Conservation (phyloP, 73 alveolate genomes). For the Diophrys sp. region DNA sequence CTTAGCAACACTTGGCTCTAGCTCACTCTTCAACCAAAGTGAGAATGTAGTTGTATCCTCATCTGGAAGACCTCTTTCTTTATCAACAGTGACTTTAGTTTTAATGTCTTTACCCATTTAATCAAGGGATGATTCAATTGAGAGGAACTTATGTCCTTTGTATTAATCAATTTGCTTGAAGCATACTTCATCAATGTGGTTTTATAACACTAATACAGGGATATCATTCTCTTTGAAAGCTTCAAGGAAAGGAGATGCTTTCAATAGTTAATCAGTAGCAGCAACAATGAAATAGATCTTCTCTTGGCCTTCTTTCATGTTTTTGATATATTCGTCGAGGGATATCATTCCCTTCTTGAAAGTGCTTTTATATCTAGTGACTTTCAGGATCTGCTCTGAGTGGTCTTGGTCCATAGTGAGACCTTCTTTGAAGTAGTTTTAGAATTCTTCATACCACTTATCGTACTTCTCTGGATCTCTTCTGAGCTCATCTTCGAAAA, state of each 20-base stretch:
- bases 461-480: constrained; percentile 73
- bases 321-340: constrained; percentile 76
- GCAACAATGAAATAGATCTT: constrained; percentile 80
- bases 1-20: constrained; percentile 46
- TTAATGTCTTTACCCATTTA: constrained; percentile 54
- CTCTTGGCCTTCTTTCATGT: constrained; percentile 81
- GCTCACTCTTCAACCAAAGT: constrained; percentile 83
- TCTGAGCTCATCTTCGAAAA: constrained; percentile 87
- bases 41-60: constrained; percentile 72
- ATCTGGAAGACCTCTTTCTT: constrained; percentile 55
- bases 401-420: constrained; percentile 70
- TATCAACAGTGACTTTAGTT: constrained; percentile 14
- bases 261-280: constrained; percentile 19
- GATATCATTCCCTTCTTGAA: constrained; percentile 56
- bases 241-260: constrained; percentile 71
- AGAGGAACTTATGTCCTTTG: constrained; percentile 64
- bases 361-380: constrained; percentile 73
- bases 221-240: constrained; percentile 55
- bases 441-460: constrained; percentile 82
- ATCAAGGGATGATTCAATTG: constrained; percentile 68
- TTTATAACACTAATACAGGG: constrained; percentile 73
- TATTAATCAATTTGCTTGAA: constrained; percentile 58
- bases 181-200: constrained; percentile 77
- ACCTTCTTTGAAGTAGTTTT: constrained; percentile 84
- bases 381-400: constrained; percentile 75